Conservation (phyloP, 345 rosid species). For the Orychophragmus violaceus region DNA sequence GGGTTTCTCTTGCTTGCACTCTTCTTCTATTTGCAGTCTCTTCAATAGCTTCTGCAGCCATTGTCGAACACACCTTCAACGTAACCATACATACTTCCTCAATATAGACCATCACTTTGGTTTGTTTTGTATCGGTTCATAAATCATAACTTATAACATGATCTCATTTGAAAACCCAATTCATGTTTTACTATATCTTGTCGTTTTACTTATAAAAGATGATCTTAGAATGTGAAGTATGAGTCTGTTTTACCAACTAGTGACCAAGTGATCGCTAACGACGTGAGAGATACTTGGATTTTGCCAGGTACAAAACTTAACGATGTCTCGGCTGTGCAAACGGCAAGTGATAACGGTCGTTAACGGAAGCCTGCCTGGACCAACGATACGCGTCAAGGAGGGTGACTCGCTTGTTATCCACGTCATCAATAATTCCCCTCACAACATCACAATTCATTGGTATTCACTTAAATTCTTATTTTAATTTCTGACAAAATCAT, state of each 20-base stretch:
- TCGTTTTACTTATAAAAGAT: not conserved
- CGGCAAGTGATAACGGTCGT: slow-evolving; percentile 58
- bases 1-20: slow-evolving; percentile 32
- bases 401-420: slow-evolving; percentile 77
- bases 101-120: not conserved
- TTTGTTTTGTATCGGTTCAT: not conserved
- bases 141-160: not conserved
- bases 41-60: slow-evolving; percentile 51
- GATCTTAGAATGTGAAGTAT: not conserved
- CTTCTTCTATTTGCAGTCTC: slow-evolving; percentile 35
- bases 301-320: slow-evolving; percentile 63
- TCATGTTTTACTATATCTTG: not conserved
- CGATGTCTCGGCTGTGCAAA: slow-evolving; percentile 49
- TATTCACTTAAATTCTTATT: slow-evolving; percentile 14
- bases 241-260: not conserved
- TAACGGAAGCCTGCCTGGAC: slow-evolving; percentile 79
- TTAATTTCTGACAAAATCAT: not conserved
- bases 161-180: not conserved
- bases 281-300: slow-evolving; percentile 4
- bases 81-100: slow-evolving; percentile 34
- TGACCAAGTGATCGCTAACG: slow-evolving; percentile 7
- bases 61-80: slow-evolving; percentile 65
- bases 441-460: slow-evolving; percentile 87
- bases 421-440: slow-evolving; percentile 72
- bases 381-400: slow-evolving; percentile 49